Conservation (phyloP, 768 basidiomycete species). For the Pisolithus marmoratus region DNA sequence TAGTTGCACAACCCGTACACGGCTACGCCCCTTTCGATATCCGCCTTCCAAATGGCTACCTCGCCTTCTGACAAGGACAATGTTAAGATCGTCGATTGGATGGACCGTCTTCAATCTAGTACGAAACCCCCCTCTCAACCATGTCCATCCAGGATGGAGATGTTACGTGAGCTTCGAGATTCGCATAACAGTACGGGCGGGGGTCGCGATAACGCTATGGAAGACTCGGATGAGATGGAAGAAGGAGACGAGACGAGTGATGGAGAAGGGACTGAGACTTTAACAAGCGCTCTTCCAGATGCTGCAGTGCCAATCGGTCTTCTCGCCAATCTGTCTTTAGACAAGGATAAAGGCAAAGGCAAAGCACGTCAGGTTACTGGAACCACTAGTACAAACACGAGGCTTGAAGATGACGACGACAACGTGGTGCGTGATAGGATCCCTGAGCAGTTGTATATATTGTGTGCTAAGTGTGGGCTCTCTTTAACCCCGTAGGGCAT, state of each 20-base stretch:
- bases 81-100: constrained; percentile 65
- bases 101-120: constrained; percentile 62
- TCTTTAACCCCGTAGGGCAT: constrained; percentile 50
- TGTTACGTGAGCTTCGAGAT: constrained; percentile 28
- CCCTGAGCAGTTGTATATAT: neutral
- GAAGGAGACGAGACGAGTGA: constrained; percentile 27
- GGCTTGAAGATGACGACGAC: constrained; percentile 51
- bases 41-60: constrained; percentile 72
- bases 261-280: constrained; percentile 40
- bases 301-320: constrained; percentile 70
- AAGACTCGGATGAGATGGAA: constrained; percentile 38
- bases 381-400: constrained; percentile 3
- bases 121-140: constrained; percentile 45
- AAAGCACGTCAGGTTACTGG: constrained; percentile 26
- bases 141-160: constrained; percentile 21
- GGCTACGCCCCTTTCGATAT: constrained; percentile 74
- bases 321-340: constrained; percentile 66
- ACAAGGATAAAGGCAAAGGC: constrained; percentile 43
- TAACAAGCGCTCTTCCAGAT: constrained; percentile 53
- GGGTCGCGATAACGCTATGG: constrained; percentile 1
- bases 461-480: constrained; percentile 11
- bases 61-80: constrained; percentile 71
- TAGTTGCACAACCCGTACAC: constrained; percentile 70
- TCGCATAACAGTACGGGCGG: constrained; percentile 25
- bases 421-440: constrained; percentile 43